These are phyloP conservation scores for Solanum pinnatisectum DNA, from an alignment of 257 asterid species.

Conservation along the genomic window DNA sequence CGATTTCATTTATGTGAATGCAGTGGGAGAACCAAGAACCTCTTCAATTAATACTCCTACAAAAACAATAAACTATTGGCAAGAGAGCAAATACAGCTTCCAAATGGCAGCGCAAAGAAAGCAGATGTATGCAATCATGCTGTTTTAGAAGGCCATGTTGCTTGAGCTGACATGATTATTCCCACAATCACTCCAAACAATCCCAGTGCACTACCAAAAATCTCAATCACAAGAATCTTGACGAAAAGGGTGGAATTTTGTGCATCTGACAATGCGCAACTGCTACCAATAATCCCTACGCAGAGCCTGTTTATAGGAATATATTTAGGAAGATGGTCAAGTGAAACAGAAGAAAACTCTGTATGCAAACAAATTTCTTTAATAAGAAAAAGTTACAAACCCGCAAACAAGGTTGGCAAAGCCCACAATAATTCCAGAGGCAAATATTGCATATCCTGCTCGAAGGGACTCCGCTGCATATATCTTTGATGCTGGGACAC, in stretches of 20 bases:
- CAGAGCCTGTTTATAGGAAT: slow-evolving; percentile 48
- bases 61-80: background rate
- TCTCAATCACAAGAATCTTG: slow-evolving; percentile 95
- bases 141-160: slow-evolving; percentile 78
- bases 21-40: background rate
- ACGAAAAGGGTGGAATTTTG: slow-evolving; percentile 92
- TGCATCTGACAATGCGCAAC: slow-evolving; percentile 97
- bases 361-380: background rate
- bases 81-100: background rate
- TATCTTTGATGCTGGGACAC: slow-evolving; percentile 63
- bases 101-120: background rate
- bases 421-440: slow-evolving; percentile 96
- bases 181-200: slow-evolving; percentile 96
- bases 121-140: slow-evolving; percentile 5
- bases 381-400: slow-evolving; percentile 17
- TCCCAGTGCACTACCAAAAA: slow-evolving; percentile 96
- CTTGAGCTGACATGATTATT: slow-evolving; percentile 98
- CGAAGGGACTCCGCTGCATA: slow-evolving; percentile 83
- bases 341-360: background rate
- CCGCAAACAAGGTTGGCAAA: slow-evolving; percentile 98
- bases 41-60: background rate
- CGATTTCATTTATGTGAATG: background rate
- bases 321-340: background rate
- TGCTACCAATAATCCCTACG: slow-evolving; percentile 97
- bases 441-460: slow-evolving; percentile 98